phyloP scores from a whole-genome alignment of 371 early-diverging fungal genomes.

The Lichtheimia ramosa region DNA sequence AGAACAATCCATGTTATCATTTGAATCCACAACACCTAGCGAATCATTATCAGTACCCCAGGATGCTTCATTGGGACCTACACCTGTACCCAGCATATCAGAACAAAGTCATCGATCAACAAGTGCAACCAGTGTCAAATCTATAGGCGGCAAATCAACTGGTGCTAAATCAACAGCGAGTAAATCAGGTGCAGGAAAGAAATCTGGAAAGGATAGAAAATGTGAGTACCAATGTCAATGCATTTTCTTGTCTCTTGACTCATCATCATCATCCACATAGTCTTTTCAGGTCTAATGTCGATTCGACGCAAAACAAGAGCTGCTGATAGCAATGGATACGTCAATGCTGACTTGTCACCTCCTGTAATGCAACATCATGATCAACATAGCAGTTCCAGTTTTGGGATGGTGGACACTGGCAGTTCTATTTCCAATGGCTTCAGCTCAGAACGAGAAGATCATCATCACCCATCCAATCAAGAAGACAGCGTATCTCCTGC shows the following conservation, averaged over 20 bases:
- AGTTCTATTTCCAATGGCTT: constrained; percentile 8
- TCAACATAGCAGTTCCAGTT: constrained; percentile 11
- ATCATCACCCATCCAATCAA: constrained; percentile 1
- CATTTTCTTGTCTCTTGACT: no score
- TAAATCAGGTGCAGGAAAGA: constrained; percentile 2
- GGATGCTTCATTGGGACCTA: constrained; percentile 1
- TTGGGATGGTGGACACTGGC: constrained; percentile 7
- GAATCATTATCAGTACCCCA: constrained; percentile 4
- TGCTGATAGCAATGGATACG: constrained; percentile 15
- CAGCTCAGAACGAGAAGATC: constrained; percentile 2
- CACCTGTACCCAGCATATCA: constrained; percentile 18
- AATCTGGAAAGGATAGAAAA: constrained; percentile 18
- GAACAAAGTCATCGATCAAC: constrained; percentile 10
- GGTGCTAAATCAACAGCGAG: constrained; percentile 1
- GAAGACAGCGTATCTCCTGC: constrained; percentile 13
- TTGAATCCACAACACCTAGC: constrained; percentile 11
- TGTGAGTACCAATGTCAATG: constrained; percentile 4
- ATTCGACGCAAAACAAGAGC: constrained; percentile 37
- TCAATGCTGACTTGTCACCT: constrained; percentile 15
- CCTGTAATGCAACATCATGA: constrained; percentile 15
- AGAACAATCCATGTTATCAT: constrained; percentile 10
- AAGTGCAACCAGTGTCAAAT: constrained; percentile 1
- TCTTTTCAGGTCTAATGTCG: constrained; percentile 30
- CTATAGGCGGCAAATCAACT: not conserved
- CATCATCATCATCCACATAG: constrained; percentile 7